A percentile compares a stretch with the other conserved stretches of the same genome.
These are phyloP conservation scores for Heimioporus sp. DNA, from an alignment of 768 basidiomycete species.

Conservation along the genomic window DNA sequence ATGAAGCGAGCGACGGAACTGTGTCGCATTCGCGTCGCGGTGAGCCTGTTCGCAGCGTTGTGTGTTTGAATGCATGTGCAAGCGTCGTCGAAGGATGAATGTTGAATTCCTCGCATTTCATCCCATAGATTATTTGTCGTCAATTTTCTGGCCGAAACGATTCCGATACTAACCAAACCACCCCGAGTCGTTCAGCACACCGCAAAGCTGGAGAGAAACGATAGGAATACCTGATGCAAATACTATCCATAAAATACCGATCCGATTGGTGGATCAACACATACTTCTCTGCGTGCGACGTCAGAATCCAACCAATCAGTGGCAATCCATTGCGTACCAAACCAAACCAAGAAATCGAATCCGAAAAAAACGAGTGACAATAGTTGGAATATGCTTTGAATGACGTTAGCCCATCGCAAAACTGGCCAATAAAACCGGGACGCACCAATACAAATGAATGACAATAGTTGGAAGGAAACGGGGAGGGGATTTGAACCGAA, in stretches of 20 bases:
- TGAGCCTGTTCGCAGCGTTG: too few species aligned
- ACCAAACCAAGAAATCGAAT: background rate
- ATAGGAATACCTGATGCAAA: background rate
- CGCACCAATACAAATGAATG: conserved; percentile 14
- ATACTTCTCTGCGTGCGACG: background rate
- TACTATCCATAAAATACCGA: background rate
- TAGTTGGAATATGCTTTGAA: conserved; percentile 10
- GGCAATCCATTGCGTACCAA: too few species aligned
- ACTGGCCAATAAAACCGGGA: background rate
- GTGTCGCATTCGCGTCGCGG: too few species aligned
- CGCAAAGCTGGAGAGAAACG: background rate
- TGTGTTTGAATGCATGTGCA: too few species aligned
- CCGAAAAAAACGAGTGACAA: conserved; percentile 13
- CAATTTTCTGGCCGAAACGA: too few species aligned
- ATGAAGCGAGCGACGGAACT: too few species aligned
- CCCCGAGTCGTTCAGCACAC: background rate
- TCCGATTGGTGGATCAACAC: background rate
- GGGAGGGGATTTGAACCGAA: conserved; percentile 1
- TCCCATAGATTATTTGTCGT: too few species aligned
- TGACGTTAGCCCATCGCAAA: background rate
- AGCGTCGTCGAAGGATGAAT: too few species aligned
- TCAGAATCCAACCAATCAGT: background rate
- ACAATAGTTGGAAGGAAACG: conserved; percentile 13
- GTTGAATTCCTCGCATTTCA: too few species aligned
- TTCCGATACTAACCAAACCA: background rate